Conservation (phyloP, 1,139 yeast genomes). For the Taphrina flavorubra region DNA sequence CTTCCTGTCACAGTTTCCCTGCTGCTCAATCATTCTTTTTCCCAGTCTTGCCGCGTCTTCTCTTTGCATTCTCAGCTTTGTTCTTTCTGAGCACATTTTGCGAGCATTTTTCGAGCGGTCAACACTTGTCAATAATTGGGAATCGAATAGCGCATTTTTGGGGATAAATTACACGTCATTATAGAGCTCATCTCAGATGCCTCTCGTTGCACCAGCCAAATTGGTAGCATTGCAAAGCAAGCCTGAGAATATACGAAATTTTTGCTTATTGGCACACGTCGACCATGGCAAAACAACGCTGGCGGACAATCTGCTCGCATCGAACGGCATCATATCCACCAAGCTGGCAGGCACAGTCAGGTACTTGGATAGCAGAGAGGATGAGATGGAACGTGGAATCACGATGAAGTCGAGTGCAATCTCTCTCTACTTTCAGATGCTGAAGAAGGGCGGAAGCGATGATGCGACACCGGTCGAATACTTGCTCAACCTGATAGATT, state of each 20-base stretch:
- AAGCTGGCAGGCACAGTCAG: constrained; percentile 94
- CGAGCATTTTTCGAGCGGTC: not conserved
- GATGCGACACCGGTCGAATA: constrained; percentile 58
- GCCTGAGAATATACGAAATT: constrained; percentile 76
- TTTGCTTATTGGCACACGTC: constrained; percentile 95
- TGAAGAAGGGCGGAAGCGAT: not conserved
- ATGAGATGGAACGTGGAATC: constrained; percentile 85
- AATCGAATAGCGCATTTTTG: too few relatives aligned
- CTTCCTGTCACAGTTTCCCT: not conserved
- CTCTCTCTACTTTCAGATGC: constrained; percentile 67
- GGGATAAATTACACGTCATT: too few relatives aligned
- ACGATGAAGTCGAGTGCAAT: constrained; percentile 92
- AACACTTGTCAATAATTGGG: too few relatives aligned
- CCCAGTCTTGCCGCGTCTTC: not conserved
- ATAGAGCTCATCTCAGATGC: constrained; percentile 42
- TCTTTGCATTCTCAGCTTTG: not conserved
- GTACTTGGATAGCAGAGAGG: constrained; percentile 90
- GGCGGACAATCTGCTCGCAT: constrained; percentile 88
- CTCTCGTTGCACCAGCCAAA: constrained; percentile 62
- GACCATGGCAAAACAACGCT: constrained; percentile 96
- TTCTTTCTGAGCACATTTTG: not conserved
- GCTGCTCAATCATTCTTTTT: too few relatives aligned
- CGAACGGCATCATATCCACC: constrained; percentile 94
- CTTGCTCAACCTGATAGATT: constrained; percentile 88
- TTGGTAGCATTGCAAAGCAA: constrained; percentile 70